Percentiles rank a stretch among this genome's conserved stretches.
phyloP scores from a whole-genome alignment of 2,329 filamentous ascomycete species.

The Phialophora chinensis region DNA sequence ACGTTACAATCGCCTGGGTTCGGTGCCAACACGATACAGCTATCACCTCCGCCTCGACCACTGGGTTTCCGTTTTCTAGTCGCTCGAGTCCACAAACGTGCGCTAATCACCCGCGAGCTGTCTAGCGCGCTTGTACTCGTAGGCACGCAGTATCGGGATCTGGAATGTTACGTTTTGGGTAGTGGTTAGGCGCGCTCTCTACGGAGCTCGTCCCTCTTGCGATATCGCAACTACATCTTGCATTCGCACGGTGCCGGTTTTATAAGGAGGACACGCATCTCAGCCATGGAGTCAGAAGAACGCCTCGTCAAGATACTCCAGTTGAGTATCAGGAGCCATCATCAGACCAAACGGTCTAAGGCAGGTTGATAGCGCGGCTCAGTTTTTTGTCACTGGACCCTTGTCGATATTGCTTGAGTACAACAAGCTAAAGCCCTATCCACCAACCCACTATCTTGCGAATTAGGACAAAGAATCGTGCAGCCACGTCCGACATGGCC shows the following conservation, averaged over 20 bases:
- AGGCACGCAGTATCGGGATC: not conserved
- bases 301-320: not conserved
- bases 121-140: too few species aligned
- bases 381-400: too few species aligned
- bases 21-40: not conserved
- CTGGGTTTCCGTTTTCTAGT: not conserved
- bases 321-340: not conserved
- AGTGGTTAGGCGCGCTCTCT: not conserved
- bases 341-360: too few species aligned
- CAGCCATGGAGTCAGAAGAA: not conserved
- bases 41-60: not conserved
- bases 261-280: not conserved
- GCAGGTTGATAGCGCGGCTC: too few species aligned
- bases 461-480: not conserved
- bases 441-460: not conserved
- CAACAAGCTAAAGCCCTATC: not conserved
- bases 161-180: not conserved
- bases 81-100: not conserved
- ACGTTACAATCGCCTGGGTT: too few species aligned
- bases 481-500: slow-evolving; percentile 9
- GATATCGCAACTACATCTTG: not conserved
- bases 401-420: not conserved
- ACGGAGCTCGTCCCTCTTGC: not conserved
- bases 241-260: not conserved
- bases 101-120: not conserved